Evolutionary conservation across 2,329 filamentous ascomycete species (phyloP).

Genomic region (Diaporthe australafricana): DNA sequence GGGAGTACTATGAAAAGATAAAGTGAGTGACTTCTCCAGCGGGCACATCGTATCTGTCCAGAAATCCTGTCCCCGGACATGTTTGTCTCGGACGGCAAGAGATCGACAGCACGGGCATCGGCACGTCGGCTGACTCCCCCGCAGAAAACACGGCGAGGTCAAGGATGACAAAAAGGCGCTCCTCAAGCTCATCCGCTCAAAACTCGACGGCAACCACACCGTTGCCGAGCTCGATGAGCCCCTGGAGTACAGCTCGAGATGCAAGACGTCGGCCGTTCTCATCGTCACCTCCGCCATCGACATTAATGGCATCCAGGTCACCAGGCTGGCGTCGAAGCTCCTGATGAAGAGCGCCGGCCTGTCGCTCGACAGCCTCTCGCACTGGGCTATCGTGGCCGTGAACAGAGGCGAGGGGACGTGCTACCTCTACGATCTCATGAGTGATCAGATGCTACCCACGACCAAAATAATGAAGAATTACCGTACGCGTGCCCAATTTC

Average conservation of each 20-base stretch:
- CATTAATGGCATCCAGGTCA: conserved; percentile 35
- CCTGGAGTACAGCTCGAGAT: conserved; percentile 32
- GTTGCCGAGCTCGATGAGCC: conserved; percentile 32
- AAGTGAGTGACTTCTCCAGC: conserved; percentile 24
- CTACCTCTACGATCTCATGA: conserved; percentile 33
- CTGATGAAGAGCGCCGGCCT: conserved; percentile 36
- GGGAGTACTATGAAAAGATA: conserved; percentile 35
- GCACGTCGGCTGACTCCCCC: conserved; percentile 15
- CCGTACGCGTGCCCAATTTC: conserved; percentile 5
- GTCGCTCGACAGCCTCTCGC: conserved; percentile 35
- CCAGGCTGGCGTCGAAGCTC: conserved; percentile 34
- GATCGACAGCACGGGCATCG: not conserved
- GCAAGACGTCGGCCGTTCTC: conserved; percentile 34
- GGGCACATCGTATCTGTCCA: not conserved
- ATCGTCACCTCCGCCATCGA: conserved; percentile 35
- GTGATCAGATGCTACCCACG: conserved; percentile 34
- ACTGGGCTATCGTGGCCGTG: conserved; percentile 36
- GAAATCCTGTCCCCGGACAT: not conserved
- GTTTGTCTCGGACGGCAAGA: not conserved
- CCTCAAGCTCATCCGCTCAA: conserved; percentile 32
- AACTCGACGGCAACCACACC: conserved; percentile 34
- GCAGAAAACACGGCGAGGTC: conserved; percentile 37
- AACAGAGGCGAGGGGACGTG: conserved; percentile 32
- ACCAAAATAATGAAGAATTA: conserved; percentile 39
- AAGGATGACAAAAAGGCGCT: conserved; percentile 37